Percentiles rank a stretch among this genome's conserved stretches.
These are phyloP conservation scores for Globisporangium irregulare DNA, from an alignment of 352 stramenopile species.

Conservation along the genomic window DNA sequence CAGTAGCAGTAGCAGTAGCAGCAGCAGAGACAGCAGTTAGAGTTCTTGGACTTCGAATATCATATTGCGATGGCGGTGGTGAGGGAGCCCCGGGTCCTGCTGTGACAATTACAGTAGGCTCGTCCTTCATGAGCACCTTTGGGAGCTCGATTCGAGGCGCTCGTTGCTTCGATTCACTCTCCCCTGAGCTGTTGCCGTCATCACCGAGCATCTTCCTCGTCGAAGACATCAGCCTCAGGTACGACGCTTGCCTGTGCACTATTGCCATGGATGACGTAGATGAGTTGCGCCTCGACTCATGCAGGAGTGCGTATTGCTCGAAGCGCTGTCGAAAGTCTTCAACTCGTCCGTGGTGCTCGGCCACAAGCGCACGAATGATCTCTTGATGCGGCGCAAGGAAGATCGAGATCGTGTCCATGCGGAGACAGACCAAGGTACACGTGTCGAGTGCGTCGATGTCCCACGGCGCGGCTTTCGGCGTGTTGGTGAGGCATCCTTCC, in stretches of 20 bases:
- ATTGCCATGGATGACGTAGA: not conserved
- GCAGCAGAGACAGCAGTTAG: not conserved
- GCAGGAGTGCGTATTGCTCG: slow-evolving; percentile 3
- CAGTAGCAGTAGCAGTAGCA: not conserved
- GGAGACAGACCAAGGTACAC: slow-evolving; percentile 57
- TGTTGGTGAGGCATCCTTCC: slow-evolving; percentile 48
- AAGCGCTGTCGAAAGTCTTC: slow-evolving; percentile 53
- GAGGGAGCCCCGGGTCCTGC: not conserved
- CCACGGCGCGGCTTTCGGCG: slow-evolving; percentile 37
- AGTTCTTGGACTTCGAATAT: slow-evolving; percentile 3
- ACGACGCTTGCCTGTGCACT: slow-evolving; percentile 10
- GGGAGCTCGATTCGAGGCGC: slow-evolving; percentile 40
- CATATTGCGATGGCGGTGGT: not conserved
- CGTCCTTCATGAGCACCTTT: slow-evolving; percentile 32
- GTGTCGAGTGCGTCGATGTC: slow-evolving; percentile 57
- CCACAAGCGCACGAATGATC: slow-evolving; percentile 44
- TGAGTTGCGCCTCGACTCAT: not conserved
- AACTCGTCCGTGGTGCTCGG: slow-evolving; percentile 40
- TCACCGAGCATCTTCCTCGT: not conserved
- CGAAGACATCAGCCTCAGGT: slow-evolving; percentile 3
- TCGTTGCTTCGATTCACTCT: not conserved
- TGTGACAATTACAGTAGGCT: not conserved
- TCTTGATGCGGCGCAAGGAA: slow-evolving; percentile 49
- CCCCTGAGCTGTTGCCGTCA: not conserved
- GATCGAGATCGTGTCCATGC: slow-evolving; percentile 55